Conservation (phyloP, 2,329 filamentous ascomycete genomes). For the Fusarium praegraminearum region DNA sequence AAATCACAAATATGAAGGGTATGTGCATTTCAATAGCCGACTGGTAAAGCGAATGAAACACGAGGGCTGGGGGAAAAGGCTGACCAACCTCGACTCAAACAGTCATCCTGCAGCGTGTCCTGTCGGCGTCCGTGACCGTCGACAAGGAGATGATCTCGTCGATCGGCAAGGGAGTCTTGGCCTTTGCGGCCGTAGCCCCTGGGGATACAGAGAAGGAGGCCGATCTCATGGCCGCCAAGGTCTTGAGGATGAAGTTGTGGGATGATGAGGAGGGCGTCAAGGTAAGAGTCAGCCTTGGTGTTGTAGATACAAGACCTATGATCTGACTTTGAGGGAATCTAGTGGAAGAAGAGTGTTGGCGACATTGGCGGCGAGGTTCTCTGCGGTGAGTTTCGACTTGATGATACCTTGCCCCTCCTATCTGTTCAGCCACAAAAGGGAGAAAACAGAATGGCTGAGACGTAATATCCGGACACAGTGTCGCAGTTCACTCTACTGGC, state of each 20-base stretch:
- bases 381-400: conserved; percentile 73
- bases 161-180: conserved; percentile 89
- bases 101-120: conserved; percentile 94
- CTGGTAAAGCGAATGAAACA: conserved; percentile 4
- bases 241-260: conserved; percentile 93
- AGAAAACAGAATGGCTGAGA: conserved; percentile 1
- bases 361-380: conserved; percentile 93
- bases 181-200: conserved; percentile 91
- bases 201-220: conserved; percentile 91
- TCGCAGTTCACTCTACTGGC: conserved; percentile 97
- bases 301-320: not conserved
- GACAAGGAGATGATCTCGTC: conserved; percentile 90
- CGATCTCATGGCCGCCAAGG: conserved; percentile 83
- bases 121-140: conserved; percentile 95
- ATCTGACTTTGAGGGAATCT: conserved; percentile 19
- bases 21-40: conserved; percentile 20
- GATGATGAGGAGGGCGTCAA: conserved; percentile 79
- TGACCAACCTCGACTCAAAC: conserved; percentile 20
- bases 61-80: not conserved
- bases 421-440: not conserved
- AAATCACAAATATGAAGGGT: conserved; percentile 42
- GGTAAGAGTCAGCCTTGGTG: conserved; percentile 55
- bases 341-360: conserved; percentile 92
- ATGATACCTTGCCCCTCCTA: not conserved
- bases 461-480: conserved; percentile 65